These are phyloP conservation scores for Penicillium roqueforti DNA, from an alignment of 495 filamentous ascomycete species.

Conservation along the genomic window DNA sequence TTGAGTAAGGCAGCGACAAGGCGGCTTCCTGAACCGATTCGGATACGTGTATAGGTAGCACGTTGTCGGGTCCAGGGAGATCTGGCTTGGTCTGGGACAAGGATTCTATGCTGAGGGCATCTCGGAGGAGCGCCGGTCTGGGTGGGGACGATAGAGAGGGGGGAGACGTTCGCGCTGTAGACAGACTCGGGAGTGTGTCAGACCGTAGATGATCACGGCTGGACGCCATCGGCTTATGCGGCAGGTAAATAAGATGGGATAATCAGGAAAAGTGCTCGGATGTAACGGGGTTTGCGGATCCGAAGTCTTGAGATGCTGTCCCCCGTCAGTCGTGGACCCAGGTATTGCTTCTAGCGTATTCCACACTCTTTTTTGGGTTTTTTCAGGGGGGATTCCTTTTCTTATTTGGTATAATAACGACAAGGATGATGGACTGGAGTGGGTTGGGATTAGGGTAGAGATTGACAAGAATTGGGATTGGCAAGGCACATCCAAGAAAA, in stretches of 20 bases:
- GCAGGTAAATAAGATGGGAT: slow-evolving; percentile 12
- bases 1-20: slow-evolving; percentile 27
- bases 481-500: not conserved
- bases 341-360: slow-evolving; percentile 16
- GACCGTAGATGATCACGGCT: slow-evolving; percentile 20
- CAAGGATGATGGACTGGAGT: not conserved
- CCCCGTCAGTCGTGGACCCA: slow-evolving; percentile 12
- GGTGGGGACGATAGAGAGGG: slow-evolving; percentile 11
- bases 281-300: slow-evolving; percentile 33
- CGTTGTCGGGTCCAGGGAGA: slow-evolving; percentile 15
- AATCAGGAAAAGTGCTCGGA: slow-evolving; percentile 25
- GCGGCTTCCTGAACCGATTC: slow-evolving; percentile 29
- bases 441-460: not conserved
- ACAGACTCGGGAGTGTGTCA: slow-evolving; percentile 12
- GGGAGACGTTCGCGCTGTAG: slow-evolving; percentile 11
- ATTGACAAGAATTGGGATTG: not conserved
- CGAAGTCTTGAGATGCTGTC: slow-evolving; percentile 5
- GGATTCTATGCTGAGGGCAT: slow-evolving; percentile 42
- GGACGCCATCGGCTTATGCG: slow-evolving; percentile 24
- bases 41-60: slow-evolving; percentile 18
- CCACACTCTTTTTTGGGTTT: slow-evolving; percentile 8
- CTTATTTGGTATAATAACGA: not conserved
- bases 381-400: not conserved
- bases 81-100: slow-evolving; percentile 29
- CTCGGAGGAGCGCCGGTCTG: slow-evolving; percentile 39